Evolutionary conservation across 306 rosid species (phyloP).

Genomic region (Oxytropis ochrocephala): DNA sequence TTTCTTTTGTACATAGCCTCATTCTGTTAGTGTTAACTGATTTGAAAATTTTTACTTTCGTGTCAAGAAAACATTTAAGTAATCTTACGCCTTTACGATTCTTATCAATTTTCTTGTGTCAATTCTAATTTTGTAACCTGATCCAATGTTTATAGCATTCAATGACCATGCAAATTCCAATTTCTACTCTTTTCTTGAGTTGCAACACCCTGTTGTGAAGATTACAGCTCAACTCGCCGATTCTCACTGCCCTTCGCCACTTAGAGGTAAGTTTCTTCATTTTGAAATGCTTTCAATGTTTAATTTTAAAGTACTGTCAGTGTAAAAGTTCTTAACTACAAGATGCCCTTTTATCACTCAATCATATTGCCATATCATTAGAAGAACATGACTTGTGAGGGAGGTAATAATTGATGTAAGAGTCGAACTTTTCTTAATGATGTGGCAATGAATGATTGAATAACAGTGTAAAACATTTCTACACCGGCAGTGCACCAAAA

Average conservation of each 20-base stretch:
- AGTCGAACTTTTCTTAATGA: not conserved
- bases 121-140: conserved; percentile 4
- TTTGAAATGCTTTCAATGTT: not conserved
- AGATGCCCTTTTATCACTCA: not conserved
- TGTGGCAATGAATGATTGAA: not conserved
- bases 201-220: conserved; percentile 38
- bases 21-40: not conserved
- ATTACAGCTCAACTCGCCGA: conserved; percentile 31
- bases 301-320: not conserved
- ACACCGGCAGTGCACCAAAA: not conserved
- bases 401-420: not conserved
- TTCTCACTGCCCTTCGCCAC: conserved; percentile 27
- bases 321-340: not conserved
- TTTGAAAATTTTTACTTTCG: not conserved
- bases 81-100: not conserved
- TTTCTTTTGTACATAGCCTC: conserved; percentile 8
- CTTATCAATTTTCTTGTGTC: not conserved
- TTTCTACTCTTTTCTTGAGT: conserved; percentile 35
- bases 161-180: conserved; percentile 45
- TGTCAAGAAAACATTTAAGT: not conserved
- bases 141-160: conserved; percentile 41
- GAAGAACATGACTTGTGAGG: not conserved
- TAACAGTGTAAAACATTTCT: not conserved
- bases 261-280: conserved; percentile 39
- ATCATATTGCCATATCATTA: not conserved